A percentile compares a stretch with the other conserved stretches of the same genome.
phyloP scores from a whole-genome alignment of 495 filamentous ascomycete species.

The Neurospora sp. region DNA sequence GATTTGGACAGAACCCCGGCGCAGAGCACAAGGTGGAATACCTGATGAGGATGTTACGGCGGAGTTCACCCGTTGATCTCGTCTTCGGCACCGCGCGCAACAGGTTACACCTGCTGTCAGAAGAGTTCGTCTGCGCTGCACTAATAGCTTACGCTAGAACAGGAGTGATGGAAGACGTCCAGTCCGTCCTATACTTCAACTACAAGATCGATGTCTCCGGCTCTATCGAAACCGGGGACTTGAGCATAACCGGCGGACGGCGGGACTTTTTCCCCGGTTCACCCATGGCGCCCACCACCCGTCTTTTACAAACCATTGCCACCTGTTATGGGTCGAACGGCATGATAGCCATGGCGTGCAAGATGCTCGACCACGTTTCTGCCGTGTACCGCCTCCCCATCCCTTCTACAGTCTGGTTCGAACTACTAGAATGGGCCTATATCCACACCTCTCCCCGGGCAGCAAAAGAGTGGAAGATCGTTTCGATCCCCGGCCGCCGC shows the following conservation, averaged over 20 bases:
- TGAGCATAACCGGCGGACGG: slow-evolving; percentile 1
- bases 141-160: slow-evolving; percentile 23
- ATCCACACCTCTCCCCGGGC: slow-evolving; percentile 16
- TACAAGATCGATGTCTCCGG: slow-evolving; percentile 12
- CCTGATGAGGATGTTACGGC: slow-evolving; percentile 17
- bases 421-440: slow-evolving; percentile 28
- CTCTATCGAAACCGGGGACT: not conserved
- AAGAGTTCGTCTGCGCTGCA: slow-evolving; percentile 20
- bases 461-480: slow-evolving; percentile 18
- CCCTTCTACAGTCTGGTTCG: slow-evolving; percentile 20
- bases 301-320: slow-evolving; percentile 25
- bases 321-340: slow-evolving; percentile 26
- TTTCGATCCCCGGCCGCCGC: slow-evolving; percentile 12
- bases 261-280: not conserved
- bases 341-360: slow-evolving; percentile 20
- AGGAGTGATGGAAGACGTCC: slow-evolving; percentile 10
- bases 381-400: slow-evolving; percentile 18
- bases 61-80: not conserved
- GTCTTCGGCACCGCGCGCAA: slow-evolving; percentile 1
- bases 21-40: slow-evolving; percentile 14
- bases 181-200: not conserved
- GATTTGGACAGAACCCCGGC: slow-evolving; percentile 19
- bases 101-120: slow-evolving; percentile 21
- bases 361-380: slow-evolving; percentile 23
- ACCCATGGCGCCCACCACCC: slow-evolving; percentile 16